Evolutionary conservation across 2,329 filamentous ascomycete species (phyloP).

Genomic region (Capronia coronata): DNA sequence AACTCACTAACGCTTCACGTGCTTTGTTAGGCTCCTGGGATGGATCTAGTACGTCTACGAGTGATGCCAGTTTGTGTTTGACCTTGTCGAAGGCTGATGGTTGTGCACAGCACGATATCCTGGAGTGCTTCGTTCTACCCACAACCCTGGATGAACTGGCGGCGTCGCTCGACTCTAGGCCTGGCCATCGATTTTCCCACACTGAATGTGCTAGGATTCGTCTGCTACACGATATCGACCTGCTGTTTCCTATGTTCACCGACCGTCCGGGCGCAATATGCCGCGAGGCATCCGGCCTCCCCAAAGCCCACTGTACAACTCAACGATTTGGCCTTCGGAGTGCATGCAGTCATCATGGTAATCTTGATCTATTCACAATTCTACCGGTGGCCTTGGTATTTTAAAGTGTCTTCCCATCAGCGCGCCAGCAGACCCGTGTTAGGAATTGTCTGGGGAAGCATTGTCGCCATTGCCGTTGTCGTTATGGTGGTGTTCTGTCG

Average conservation of each 20-base stretch:
- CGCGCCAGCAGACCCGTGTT: constrained; percentile 56
- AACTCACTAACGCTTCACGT: not conserved
- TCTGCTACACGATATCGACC: constrained; percentile 68
- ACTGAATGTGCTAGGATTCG: constrained; percentile 58
- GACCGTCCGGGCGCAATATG: constrained; percentile 73
- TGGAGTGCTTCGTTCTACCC: constrained; percentile 94
- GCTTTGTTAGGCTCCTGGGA: constrained; percentile 51
- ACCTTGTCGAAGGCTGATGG: not conserved
- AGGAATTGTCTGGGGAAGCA: constrained; percentile 62
- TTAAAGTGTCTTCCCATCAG: constrained; percentile 53
- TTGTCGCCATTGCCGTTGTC: constrained; percentile 41
- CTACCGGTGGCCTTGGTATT: constrained; percentile 66
- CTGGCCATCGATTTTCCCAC: constrained; percentile 82
- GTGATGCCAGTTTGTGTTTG: not conserved
- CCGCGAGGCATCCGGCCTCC: constrained; percentile 63
- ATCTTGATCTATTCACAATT: constrained; percentile 72
- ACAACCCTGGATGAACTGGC: constrained; percentile 73
- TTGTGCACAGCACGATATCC: constrained; percentile 43
- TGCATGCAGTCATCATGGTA: constrained; percentile 70
- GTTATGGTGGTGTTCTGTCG: constrained; percentile 39
- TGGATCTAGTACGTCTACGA: constrained; percentile 57
- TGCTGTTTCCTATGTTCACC: constrained; percentile 71
- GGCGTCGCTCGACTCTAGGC: constrained; percentile 69
- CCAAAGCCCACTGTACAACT: constrained; percentile 76
- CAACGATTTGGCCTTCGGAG: constrained; percentile 85